Percentiles rank a stretch among this genome's conserved stretches.
Conservation (phyloP, 2,329 filamentous ascomycete species). For the Diaporthe citriasiana region DNA sequence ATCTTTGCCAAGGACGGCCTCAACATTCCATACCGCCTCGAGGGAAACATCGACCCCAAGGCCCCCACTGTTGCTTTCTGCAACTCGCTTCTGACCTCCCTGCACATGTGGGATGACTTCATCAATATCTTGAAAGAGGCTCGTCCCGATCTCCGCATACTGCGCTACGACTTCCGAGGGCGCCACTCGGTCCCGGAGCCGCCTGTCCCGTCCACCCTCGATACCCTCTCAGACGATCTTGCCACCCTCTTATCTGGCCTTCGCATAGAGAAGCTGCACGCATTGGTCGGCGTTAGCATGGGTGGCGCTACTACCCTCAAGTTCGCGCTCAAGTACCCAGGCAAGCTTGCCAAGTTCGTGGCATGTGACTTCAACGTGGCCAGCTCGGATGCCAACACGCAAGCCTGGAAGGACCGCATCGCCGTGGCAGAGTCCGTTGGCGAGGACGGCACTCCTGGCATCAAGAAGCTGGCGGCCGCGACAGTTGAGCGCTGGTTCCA, state of each 20-base stretch:
- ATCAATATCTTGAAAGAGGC: conserved; percentile 71
- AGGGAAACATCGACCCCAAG: conserved; percentile 75
- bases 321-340: conserved; percentile 76
- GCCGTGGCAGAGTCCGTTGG: conserved; percentile 70
- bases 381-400: conserved; percentile 80
- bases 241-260: conserved; percentile 76
- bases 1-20: conserved; percentile 79
- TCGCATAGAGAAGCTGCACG: conserved; percentile 75
- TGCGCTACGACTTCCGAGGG: conserved; percentile 84
- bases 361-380: conserved; percentile 84
- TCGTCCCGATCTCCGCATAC: conserved; percentile 76
- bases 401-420: conserved; percentile 85
- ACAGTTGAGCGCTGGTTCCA: conserved; percentile 89
- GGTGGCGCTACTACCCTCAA: conserved; percentile 85
- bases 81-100: conserved; percentile 85
- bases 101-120: conserved; percentile 86
- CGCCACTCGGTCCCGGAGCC: conserved; percentile 66
- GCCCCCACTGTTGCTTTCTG: conserved; percentile 82
- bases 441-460: conserved; percentile 67
- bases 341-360: conserved; percentile 72
- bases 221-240: conserved; percentile 78
- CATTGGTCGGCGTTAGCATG: conserved; percentile 82
- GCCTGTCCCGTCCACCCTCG: conserved; percentile 68
- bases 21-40: conserved; percentile 78
- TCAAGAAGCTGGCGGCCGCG: conserved; percentile 74